phyloP scores from a whole-genome alignment of 1,284 basidiomycete species.

The Fistulinella cinereoalba region DNA sequence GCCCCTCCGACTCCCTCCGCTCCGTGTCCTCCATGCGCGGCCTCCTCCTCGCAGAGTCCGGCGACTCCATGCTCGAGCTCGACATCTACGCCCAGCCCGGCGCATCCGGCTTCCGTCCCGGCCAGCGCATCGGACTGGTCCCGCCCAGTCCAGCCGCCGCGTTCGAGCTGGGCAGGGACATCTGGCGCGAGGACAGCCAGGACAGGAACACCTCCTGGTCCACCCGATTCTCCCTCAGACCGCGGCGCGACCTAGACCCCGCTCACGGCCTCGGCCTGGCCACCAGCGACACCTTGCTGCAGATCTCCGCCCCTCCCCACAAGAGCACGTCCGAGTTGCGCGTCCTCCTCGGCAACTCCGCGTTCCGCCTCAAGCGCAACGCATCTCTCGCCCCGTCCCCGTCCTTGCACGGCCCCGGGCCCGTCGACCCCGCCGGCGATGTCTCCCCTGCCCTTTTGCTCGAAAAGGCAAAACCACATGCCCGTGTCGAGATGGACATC shows the following conservation, averaged over 20 bases:
- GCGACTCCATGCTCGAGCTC: conserved; percentile 44
- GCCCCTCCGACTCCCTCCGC: conserved; percentile 31
- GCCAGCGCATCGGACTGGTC: conserved; percentile 37
- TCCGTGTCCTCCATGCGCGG: conserved; percentile 44
- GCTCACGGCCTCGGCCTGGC: conserved; percentile 30
- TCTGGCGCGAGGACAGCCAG: conserved; percentile 19
- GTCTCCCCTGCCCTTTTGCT: conserved; percentile 38
- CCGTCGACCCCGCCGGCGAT: conserved; percentile 7
- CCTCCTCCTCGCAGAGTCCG: conserved; percentile 42
- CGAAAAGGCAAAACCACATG: conserved; percentile 64
- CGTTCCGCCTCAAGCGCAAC: conserved; percentile 53
- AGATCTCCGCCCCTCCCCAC: conserved; percentile 43
- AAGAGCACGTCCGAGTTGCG: conserved; percentile 55
- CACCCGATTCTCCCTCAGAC: conserved; percentile 7
- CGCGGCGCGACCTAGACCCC: neutral
- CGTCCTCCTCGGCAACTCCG: conserved; percentile 57
- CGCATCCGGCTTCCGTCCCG: conserved; percentile 38
- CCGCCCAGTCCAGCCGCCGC: conserved; percentile 29
- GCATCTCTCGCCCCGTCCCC: conserved; percentile 41
- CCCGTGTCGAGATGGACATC: conserved; percentile 85
- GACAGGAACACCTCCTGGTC: conserved; percentile 12
- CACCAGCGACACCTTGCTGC: conserved; percentile 53
- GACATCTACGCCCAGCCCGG: conserved; percentile 32
- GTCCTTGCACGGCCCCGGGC: conserved; percentile 10
- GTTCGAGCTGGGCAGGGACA: conserved; percentile 20